Base-by-base conservation (phyloP, 2,329 filamentous ascomycete species). In the Fusarium piperis region DNA sequence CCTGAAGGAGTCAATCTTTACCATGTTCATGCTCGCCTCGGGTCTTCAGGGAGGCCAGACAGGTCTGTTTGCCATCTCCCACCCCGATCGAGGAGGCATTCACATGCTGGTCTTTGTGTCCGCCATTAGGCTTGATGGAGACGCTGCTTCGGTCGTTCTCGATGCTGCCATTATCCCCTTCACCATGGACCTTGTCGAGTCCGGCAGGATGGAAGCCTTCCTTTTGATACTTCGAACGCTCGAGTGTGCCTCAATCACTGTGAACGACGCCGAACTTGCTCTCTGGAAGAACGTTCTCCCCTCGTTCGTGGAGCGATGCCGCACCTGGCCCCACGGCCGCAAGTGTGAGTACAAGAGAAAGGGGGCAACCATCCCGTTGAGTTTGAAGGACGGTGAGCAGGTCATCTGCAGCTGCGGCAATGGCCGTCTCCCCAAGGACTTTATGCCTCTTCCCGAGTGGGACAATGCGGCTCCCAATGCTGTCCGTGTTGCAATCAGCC, bases 401-500 rank as follows among this genome's bases (percentile, higher is more conserved):
- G 78, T 84, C 5, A 71, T 88, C 20, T 88, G 86, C 73, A 79
- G 77, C 4, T 87, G 86, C 53, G 85, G 85, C 30, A 75, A 79
- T 18, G 86, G 85, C 0, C 72, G 77, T 30, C 65, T 87, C 6
- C 85, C 85, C 0, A 66, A 78, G 0, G 58, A 75, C 48, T 89
- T 81, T 59, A 69, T 83, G 39, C 62, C 74, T 4, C 55, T 87
- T 8, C 84, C 85, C 0, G 80, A 82, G 18, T 86, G 86, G 81
- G 81, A 85, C 0, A 78, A 75, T 10, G 82, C 81, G 12, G 78
- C 79, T 1, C 76, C 80, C 60, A 78, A 84, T 55, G 83, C 86
- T 30, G 87, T 89, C 30, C 84, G 90, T 7, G 80, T 89, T 7
- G 88, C 87, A 6, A 87, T 91, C 71, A 90, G 88, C 62, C 88